Evolutionary conservation across 345 rosid genomes (phyloP).

Genomic region (Arabidopsis suecica): DNA sequence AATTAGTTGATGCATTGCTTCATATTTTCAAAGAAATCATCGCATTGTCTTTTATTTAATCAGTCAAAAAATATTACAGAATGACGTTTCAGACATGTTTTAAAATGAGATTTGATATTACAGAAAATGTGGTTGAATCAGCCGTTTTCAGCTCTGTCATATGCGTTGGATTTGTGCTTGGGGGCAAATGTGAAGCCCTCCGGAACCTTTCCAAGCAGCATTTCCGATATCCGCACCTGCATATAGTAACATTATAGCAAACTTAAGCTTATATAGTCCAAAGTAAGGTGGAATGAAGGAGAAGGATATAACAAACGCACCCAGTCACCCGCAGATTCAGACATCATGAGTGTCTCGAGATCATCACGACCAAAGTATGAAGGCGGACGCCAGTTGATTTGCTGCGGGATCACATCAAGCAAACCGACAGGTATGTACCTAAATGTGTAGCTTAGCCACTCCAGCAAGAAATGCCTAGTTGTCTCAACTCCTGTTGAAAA

Average conservation of each 20-base stretch:
- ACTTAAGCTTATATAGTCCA: constrained; percentile 2
- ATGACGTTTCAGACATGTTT: constrained; percentile 1
- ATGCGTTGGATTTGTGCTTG: constrained; percentile 92
- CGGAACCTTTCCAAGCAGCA: constrained; percentile 94
- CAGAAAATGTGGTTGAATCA: constrained; percentile 40
- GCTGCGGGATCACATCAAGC: constrained; percentile 81
- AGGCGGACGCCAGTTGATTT: constrained; percentile 92
- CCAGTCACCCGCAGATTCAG: constrained; percentile 98
- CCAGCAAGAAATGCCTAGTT: constrained; percentile 91
- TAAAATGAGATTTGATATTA: constrained; percentile 10
- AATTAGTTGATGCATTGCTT: constrained; percentile 1
- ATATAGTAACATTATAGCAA: constrained; percentile 12
- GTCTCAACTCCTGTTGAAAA: constrained; percentile 71
- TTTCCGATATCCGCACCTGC: constrained; percentile 86
- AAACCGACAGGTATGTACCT: constrained; percentile 90
- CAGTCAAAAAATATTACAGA: not conserved
- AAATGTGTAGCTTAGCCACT: constrained; percentile 88
- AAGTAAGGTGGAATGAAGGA: not conserved
- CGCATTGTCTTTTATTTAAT: not conserved
- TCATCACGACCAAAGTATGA: constrained; percentile 91
- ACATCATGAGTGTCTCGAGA: constrained; percentile 94
- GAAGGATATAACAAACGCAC: constrained; percentile 46
- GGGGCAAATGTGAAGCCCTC: constrained; percentile 92
- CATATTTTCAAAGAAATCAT: not conserved
- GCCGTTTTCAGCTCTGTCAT: constrained; percentile 91